Conservation (phyloP, 768 basidiomycete genomes). For the Hericium erinaceus region DNA sequence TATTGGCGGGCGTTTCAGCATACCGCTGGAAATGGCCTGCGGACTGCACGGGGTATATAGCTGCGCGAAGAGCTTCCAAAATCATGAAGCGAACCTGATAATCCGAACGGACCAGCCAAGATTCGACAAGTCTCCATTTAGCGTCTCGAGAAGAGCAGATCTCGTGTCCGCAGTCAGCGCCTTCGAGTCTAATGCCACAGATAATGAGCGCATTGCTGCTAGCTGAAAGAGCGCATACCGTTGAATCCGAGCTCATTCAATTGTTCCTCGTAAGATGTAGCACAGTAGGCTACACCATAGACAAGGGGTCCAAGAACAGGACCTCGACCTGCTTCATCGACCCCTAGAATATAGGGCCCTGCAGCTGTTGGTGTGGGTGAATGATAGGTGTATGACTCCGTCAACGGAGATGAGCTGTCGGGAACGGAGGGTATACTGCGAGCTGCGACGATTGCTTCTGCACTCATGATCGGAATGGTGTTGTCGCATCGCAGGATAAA, state of each 20-base stretch:
- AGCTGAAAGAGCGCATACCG: conserved; percentile 36
- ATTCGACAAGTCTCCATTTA: conserved; percentile 62
- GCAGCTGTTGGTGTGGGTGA: conserved; percentile 56
- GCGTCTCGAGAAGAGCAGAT: conserved; percentile 49
- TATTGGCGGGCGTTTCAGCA: conserved; percentile 74
- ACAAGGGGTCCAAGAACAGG: conserved; percentile 95
- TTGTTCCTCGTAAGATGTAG: conserved; percentile 60
- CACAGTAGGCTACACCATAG: conserved; percentile 93
- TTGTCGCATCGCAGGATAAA: too few species aligned
- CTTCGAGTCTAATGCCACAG: conserved; percentile 69
- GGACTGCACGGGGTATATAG: conserved; percentile 42
- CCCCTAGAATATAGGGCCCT: conserved; percentile 89
- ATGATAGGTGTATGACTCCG: conserved; percentile 70
- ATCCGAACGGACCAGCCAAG: conserved; percentile 80
- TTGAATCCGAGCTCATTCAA: conserved; percentile 84
- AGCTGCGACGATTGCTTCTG: not conserved
- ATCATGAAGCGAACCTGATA: conserved; percentile 3
- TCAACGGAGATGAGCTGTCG: conserved; percentile 46
- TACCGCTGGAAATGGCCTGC: conserved; percentile 83
- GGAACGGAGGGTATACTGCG: conserved; percentile 45
- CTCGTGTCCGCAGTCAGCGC: conserved; percentile 69
- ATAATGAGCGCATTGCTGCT: not conserved
- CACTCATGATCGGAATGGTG: not conserved
- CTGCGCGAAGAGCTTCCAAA: not conserved
- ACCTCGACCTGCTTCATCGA: conserved; percentile 97